phyloP scores from a whole-genome alignment of 176 grass and related monocot species.

The Lolium perenne region DNA sequence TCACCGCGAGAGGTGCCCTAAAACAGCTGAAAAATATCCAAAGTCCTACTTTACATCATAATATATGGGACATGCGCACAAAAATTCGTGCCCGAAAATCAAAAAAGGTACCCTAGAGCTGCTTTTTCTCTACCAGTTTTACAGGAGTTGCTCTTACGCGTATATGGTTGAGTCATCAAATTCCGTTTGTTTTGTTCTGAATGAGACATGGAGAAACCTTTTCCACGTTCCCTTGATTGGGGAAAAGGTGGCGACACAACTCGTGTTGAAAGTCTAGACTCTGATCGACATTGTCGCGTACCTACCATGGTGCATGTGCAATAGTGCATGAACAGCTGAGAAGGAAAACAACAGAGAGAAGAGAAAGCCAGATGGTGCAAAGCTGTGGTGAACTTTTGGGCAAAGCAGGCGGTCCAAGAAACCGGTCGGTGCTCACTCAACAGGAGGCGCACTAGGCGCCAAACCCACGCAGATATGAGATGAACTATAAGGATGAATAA shows the following conservation, averaged over 20 bases:
- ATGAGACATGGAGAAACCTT: not conserved
- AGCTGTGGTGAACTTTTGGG: conserved; percentile 1
- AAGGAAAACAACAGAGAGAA: not conserved
- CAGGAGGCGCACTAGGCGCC: not conserved
- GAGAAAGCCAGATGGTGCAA: not conserved
- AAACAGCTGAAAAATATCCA: too few species aligned
- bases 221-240: not conserved
- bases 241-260: too few species aligned
- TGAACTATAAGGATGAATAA: not conserved
- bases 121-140: too few species aligned
- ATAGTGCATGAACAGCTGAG: not conserved
- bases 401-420: not conserved
- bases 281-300: not conserved
- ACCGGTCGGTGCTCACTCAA: not conserved
- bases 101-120: too few species aligned
- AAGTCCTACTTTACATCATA: too few species aligned
- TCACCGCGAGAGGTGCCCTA: too few species aligned
- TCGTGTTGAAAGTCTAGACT: not conserved
- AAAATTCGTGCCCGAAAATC: too few species aligned
- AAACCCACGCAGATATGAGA: not conserved
- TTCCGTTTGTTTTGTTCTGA: not conserved
- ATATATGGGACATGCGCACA: too few species aligned
- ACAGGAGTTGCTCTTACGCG: too few species aligned
- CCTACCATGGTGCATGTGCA: not conserved
- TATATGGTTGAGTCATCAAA: not conserved